Evolutionary conservation across 495 filamentous ascomycete species (phyloP).

Genomic region (Tuber calosporum): DNA sequence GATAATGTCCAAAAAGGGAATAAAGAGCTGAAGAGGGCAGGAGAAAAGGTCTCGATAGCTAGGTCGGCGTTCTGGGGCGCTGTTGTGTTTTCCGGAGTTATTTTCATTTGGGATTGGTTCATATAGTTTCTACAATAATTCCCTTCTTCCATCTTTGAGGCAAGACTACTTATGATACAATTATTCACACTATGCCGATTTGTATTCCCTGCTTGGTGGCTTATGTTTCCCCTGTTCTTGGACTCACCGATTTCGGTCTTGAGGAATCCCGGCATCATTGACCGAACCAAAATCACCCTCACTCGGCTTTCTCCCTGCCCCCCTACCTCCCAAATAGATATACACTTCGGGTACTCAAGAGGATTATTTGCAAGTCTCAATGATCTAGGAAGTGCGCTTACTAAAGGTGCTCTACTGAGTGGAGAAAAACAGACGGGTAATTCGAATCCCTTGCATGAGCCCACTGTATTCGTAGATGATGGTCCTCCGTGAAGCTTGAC

Average conservation of each 20-base stretch:
- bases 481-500: too few species aligned
- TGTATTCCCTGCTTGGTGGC: not conserved
- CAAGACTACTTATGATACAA: not conserved
- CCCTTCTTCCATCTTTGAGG: not conserved
- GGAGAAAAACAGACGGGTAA: not conserved
- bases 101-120: conserved; percentile 90
- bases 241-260: not conserved
- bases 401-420: not conserved
- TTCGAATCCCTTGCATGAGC: not conserved
- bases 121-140: conserved; percentile 50
- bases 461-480: too few species aligned
- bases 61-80: conserved; percentile 84
- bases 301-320: too few species aligned
- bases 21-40: conserved; percentile 79
- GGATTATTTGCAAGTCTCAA: too few species aligned
- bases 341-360: too few species aligned
- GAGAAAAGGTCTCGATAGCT: conserved; percentile 72
- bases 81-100: conserved; percentile 66
- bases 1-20: conserved; percentile 87
- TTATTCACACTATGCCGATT: not conserved
- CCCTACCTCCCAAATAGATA: too few species aligned
- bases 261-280: too few species aligned
- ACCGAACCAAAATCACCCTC: too few species aligned
- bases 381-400: too few species aligned
- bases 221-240: not conserved